Conservation (phyloP, 345 rosid genomes). For the Euclidium syriacum region DNA sequence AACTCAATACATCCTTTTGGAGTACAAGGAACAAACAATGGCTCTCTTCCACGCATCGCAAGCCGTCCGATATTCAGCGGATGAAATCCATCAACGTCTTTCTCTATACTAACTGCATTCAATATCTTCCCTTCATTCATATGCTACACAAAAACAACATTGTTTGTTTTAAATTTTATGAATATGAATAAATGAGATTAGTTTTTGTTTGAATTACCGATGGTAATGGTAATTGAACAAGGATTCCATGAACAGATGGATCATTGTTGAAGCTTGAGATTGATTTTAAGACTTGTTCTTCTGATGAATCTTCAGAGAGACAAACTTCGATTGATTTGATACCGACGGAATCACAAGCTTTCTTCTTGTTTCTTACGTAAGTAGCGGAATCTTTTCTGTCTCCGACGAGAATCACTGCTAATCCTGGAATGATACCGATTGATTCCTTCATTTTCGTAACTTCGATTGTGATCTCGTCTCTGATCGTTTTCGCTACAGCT, state of each 20-base stretch:
- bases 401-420: conserved; percentile 82
- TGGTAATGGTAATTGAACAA: conserved; percentile 84
- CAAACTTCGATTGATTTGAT: conserved; percentile 63
- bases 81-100: conserved; percentile 91
- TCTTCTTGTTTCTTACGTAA: conserved; percentile 83
- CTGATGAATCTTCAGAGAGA: conserved; percentile 55
- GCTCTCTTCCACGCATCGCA: conserved; percentile 86
- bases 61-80: conserved; percentile 81
- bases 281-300: conserved; percentile 57
- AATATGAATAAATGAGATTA: not conserved
- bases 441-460: conserved; percentile 75
- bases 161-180: not conserved
- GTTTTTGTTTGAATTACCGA: conserved; percentile 36
- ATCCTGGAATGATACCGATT: conserved; percentile 64
- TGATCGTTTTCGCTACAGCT: conserved; percentile 56
- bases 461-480: conserved; percentile 62
- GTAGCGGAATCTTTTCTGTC: conserved; percentile 78
- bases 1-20: conserved; percentile 93
- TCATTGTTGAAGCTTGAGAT: conserved; percentile 58
- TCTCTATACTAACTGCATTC: conserved; percentile 70
- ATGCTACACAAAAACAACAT: conserved; percentile 42
- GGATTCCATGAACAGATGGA: conserved; percentile 83
- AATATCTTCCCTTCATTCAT: conserved; percentile 70
- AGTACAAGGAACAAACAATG: conserved; percentile 75
- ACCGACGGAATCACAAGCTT: conserved; percentile 77